These are phyloP conservation scores for Aeminium ludgeri DNA, from an alignment of 495 filamentous ascomycete genomes.

Conservation along the genomic window DNA sequence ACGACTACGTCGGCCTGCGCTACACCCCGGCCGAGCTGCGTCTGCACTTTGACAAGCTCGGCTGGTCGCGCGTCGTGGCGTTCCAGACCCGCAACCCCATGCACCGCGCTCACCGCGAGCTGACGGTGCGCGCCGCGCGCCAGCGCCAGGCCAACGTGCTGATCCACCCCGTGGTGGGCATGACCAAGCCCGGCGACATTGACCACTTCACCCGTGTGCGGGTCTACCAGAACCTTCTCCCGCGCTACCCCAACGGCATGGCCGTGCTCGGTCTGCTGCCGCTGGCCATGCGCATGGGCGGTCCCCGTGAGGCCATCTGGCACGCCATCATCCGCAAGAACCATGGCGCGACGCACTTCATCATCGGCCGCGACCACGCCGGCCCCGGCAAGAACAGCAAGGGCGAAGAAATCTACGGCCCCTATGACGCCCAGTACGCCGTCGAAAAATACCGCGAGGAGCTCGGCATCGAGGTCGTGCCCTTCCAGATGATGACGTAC, in stretches of 20 bases:
- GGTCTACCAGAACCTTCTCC: slow-evolving; percentile 91
- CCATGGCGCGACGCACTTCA: slow-evolving; percentile 97
- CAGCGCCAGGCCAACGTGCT: slow-evolving; percentile 93
- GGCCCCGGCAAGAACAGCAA: slow-evolving; percentile 93
- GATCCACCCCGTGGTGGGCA: slow-evolving; percentile 94
- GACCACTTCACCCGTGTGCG: slow-evolving; percentile 99
- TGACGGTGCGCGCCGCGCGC: slow-evolving; percentile 92
- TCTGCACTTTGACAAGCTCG: slow-evolving; percentile 95
- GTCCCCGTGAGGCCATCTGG: slow-evolving; percentile 96
- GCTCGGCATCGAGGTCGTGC: slow-evolving; percentile 94
- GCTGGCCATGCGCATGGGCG: slow-evolving; percentile 97
- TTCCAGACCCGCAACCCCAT: slow-evolving; percentile 99
- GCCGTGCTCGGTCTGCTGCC: slow-evolving; percentile 90
- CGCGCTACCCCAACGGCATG: slow-evolving; percentile 98
- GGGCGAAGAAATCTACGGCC: slow-evolving; percentile 93
- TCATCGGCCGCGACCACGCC: slow-evolving; percentile 94
- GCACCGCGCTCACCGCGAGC: slow-evolving; percentile 93
- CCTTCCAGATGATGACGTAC: slow-evolving; percentile 99
- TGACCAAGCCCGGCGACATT: slow-evolving; percentile 97
- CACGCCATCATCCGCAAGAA: slow-evolving; percentile 99
- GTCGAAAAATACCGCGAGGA: slow-evolving; percentile 94
- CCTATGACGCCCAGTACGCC: slow-evolving; percentile 94
- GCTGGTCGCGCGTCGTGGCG: slow-evolving; percentile 89
- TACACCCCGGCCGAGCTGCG: slow-evolving; percentile 93
- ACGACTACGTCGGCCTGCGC: slow-evolving; percentile 93